phyloP scores from a whole-genome alignment of 1,284 basidiomycete species.

The Microbotryum silenes-acaulis region DNA sequence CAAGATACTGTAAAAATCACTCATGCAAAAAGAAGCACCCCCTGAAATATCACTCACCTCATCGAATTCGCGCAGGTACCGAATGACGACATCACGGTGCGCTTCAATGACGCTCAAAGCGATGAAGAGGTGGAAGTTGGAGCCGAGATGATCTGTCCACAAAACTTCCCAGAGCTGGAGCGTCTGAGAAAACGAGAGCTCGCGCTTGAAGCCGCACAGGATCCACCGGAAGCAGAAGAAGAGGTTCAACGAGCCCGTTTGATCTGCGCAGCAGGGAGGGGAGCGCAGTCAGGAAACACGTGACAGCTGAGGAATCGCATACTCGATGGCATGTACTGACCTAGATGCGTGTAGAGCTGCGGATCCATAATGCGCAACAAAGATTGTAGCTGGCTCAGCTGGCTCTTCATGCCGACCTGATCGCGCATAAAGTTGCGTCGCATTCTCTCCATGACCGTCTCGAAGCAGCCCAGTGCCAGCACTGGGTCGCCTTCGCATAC shows the following conservation, averaged over 20 bases:
- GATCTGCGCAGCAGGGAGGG: slow-evolving; percentile 50
- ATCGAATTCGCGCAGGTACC: slow-evolving; percentile 74
- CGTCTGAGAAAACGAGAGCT: slow-evolving; percentile 85
- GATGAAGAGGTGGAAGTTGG: slow-evolving; percentile 83
- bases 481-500: slow-evolving; percentile 83
- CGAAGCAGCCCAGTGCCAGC: slow-evolving; percentile 91
- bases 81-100: slow-evolving; percentile 83
- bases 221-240: slow-evolving; percentile 80
- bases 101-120: slow-evolving; percentile 88
- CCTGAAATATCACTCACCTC: slow-evolving; percentile 30
- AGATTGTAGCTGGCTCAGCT: slow-evolving; percentile 79
- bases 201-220: slow-evolving; percentile 85
- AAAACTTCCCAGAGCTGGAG: slow-evolving; percentile 84
- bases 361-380: slow-evolving; percentile 90
- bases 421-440: slow-evolving; percentile 92
- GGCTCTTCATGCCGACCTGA: slow-evolving; percentile 94
- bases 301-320: too few relatives aligned
- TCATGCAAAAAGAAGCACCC: not conserved
- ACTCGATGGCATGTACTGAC: slow-evolving; percentile 42
- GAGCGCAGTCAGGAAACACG: not conserved
- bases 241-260: slow-evolving; percentile 80
- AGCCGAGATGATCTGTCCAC: slow-evolving; percentile 88
- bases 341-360: slow-evolving; percentile 77
- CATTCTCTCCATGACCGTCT: slow-evolving; percentile 90
- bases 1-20: not conserved